A percentile compares a stretch with the other conserved stretches of the same genome.
phyloP scores from a whole-genome alignment of 352 stramenopile genomes.

The Plasmopara muralis region DNA sequence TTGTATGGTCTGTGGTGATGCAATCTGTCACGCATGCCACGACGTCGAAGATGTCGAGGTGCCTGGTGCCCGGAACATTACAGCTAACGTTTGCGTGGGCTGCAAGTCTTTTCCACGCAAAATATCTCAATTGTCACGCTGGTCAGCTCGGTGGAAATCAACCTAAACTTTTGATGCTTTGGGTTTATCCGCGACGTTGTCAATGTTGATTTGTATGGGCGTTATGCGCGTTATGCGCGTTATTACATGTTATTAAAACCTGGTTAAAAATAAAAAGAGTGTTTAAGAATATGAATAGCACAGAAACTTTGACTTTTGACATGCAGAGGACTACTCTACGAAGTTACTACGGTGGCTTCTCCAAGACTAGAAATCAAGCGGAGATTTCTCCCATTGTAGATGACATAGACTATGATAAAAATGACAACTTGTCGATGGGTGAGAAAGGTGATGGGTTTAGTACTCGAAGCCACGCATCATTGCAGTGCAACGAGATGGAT shows the following conservation, averaged over 20 bases:
- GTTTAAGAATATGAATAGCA: no score
- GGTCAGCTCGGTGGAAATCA: slow-evolving; percentile 14
- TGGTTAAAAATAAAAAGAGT: no score
- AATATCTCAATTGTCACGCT: slow-evolving; percentile 7
- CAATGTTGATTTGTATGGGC: no score
- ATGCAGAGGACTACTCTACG: slow-evolving; percentile 40
- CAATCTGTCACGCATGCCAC: slow-evolving; percentile 40
- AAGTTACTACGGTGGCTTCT: slow-evolving; percentile 32
- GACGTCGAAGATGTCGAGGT: slow-evolving; percentile 29
- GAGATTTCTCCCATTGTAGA: slow-evolving; percentile 47
- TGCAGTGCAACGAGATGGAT: slow-evolving; percentile 11
- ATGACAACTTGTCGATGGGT: slow-evolving; percentile 16
- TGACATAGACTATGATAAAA: slow-evolving; percentile 22
- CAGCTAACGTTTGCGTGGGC: slow-evolving; percentile 21
- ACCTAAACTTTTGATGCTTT: not conserved
- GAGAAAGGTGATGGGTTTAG: slow-evolving; percentile 26
- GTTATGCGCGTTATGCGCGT: no score
- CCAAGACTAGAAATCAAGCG: slow-evolving; percentile 42
- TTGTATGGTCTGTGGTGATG: slow-evolving; percentile 38
- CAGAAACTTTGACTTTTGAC: not conserved
- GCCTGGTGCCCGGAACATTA: slow-evolving; percentile 22
- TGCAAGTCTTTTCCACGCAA: slow-evolving; percentile 21
- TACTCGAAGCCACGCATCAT: slow-evolving; percentile 4
- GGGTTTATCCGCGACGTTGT: no score
- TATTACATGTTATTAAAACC: no score